Base-by-base conservation (phyloP, 164 flowering plant species). In the Akebia trifoliata region DNA sequence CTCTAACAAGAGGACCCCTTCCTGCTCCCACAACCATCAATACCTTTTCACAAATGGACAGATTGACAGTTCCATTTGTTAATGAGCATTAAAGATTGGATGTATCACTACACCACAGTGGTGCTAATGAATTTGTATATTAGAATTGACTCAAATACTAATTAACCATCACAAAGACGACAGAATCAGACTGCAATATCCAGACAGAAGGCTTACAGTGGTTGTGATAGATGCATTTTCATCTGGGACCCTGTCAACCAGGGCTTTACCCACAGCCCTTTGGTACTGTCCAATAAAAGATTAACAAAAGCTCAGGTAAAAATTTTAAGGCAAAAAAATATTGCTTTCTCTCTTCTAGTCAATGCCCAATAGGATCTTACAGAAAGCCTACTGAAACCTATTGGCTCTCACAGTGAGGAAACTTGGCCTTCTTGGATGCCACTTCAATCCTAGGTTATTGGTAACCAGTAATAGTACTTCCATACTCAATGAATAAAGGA, bases 11-110 rank as follows among this genome's bases (percentile, higher is more conserved):
- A 50, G 99, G 99, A 45, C 99, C 99, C 35, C 99, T 78, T 25
- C 99, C 99, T 42, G 99, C 99, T 70, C 99, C 99, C 20, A 94
- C 97, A 78, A 94, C 99, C 99, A 94, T 94, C 72, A 94, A 67
- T 49, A 94, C 90, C 99, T 93, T 40, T 37, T 21, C 4, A 21
- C n/a, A 67, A 46, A 56, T 60, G 42, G 43, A 30, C 25, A 49
- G 1, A 9, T 8, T 21, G 29, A 42, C 9, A 57, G 44, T 15
- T 12, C 20, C n/a, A n/a, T n/a, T n/a, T n/a, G n/a, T n/a, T n/a
- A n/a, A n/a, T n/a, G n/a, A 25, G n/a, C 37, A 21, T 38, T 50
- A 17, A 0, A 52, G 56, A 32, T 36, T 24, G 2, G 49, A n/a
- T 32, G 21, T 29, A 52, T 22, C 21, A 25, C n/a, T 10, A 56